phyloP scores from a whole-genome alignment of 345 rosid species.

The sweet orange (Citrus sinensis) region DNA sequence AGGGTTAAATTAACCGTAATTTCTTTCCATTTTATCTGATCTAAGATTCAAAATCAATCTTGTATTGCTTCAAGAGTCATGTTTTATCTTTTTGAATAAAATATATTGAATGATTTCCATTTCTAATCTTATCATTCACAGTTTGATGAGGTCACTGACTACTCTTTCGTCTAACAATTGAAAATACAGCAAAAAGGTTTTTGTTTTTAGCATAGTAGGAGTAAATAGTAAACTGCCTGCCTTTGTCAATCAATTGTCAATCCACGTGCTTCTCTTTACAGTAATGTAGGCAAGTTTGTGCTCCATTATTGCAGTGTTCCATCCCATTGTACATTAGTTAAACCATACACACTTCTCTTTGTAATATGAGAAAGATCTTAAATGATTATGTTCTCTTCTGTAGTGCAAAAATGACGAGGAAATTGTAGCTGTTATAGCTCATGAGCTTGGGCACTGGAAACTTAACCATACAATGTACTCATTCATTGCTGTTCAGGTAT shows the following conservation, averaged over 20 bases:
- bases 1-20: background rate
- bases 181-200: background rate
- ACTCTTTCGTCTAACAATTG: background rate
- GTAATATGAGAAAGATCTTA: constrained; percentile 1
- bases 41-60: background rate
- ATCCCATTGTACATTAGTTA: background rate
- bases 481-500: constrained; percentile 88
- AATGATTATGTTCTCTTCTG: constrained; percentile 15
- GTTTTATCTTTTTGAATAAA: background rate
- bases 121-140: background rate
- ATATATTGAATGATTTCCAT: background rate
- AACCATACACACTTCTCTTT: background rate
- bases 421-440: constrained; percentile 95
- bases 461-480: constrained; percentile 93
- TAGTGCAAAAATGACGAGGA: constrained; percentile 95
- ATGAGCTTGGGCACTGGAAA: constrained; percentile 99
- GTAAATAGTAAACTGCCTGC: background rate
- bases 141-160: background rate
- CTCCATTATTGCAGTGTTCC: constrained; percentile 1
- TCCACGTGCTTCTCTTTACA: background rate
- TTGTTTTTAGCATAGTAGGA: background rate
- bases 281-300: background rate
- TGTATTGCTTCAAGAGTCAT: background rate
- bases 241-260: background rate
- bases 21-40: background rate